Evolutionary conservation across 2,329 filamentous ascomycete species (phyloP), one percentile per base, ranked within the genome.

Genomic region (Colletotrichum theobromicola): DNA sequence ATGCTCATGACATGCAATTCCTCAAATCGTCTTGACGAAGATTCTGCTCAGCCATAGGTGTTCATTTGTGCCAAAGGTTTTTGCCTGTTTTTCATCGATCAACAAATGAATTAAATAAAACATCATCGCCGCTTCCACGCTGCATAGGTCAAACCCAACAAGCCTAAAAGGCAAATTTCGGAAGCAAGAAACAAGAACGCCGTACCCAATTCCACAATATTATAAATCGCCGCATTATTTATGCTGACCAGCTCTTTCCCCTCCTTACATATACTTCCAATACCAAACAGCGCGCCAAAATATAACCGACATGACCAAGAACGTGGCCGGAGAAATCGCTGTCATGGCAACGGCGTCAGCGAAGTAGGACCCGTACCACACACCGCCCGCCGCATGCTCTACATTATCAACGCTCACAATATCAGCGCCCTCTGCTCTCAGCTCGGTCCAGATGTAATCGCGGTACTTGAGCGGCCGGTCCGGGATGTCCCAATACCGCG

Each of bases 401-500:
- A 50, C 42, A 0, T 50, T 32, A 81, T 93, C 91, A 7, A 90
- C 89, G 79, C 92, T 93, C 61, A 93, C 78, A 57, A 92, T 81
- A 79, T 92, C 91, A 5, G 90, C 88, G 0, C 89, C 90, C 75
- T 91, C 89, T n/a, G 84, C 80, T 10, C 89, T 79, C 53, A 93
- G 77, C 3, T 86, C 82, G 67, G 87, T 83, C 90, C 91, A 93
- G 12, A 93, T 82, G 65, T 85, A 84, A 78, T 92, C 88, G 60
- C 90, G 84, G 34, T 88, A 77, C 18, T 83, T 83, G 5, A 89
- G 77, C 3, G 91, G 90, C 90, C 90, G 92, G 18, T 80, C 80
- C 0, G 91, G 91, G 5, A 89, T 82, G 21, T 89, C 88, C 91
- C 91, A 93, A 78, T 92, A 93, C 70, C 91, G 81, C 6, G 86